Evolutionary conservation across 805 yeast species (phyloP).

Genomic region (Maudiozyma turicensis): DNA sequence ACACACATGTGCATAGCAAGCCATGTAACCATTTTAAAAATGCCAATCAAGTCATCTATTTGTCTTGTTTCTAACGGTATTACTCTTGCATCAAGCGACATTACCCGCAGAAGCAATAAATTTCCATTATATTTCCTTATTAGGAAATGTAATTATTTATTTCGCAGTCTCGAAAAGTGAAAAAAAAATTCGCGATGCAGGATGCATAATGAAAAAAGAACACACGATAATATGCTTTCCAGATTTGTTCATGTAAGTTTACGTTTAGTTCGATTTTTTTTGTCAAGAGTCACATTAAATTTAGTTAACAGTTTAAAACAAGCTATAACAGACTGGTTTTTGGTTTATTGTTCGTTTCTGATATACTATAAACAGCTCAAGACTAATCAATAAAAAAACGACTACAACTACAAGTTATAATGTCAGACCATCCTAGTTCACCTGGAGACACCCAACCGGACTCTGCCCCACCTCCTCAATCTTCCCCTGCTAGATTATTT

Average conservation of each 20-base stretch:
- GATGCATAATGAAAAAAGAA: background rate
- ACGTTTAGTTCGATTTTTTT: no score
- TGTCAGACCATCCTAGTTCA: slow-evolving; percentile 31
- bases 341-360: background rate
- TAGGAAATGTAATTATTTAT: slow-evolving; percentile 4
- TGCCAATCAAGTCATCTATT: no score
- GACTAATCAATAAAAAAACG: background rate
- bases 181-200: background rate
- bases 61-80: background rate
- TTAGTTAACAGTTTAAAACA: no score
- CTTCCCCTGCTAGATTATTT: slow-evolving; percentile 24
- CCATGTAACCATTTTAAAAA: no score
- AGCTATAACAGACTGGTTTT: no score
- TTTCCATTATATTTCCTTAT: background rate
- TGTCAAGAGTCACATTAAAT: no score
- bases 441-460: slow-evolving; percentile 28
- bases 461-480: slow-evolving; percentile 22
- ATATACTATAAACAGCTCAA: background rate
- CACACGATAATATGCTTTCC: background rate
- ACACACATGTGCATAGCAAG: no score
- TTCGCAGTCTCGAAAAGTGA: background rate
- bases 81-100: background rate
- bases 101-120: background rate
- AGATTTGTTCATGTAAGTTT: background rate
- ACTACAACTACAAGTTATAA: background rate